phyloP scores from a whole-genome alignment of 2,329 filamentous ascomycete species.

The Lomentospora prolificans region DNA sequence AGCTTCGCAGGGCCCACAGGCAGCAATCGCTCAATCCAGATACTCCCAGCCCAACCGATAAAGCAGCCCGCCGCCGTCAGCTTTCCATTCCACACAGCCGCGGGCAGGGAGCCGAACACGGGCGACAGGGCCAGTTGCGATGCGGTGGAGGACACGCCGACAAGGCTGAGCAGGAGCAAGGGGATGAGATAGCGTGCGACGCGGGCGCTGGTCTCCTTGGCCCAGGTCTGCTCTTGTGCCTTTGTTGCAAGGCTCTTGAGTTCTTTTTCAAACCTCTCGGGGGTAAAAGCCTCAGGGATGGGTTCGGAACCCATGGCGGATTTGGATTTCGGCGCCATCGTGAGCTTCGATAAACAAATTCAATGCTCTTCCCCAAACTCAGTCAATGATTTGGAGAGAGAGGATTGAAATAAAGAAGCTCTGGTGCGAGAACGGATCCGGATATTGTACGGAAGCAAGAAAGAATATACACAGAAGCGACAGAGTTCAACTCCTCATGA shows the following conservation, averaged over 20 bases:
- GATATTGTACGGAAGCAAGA: too few species aligned
- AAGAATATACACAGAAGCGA: not conserved
- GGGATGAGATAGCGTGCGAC: conserved; percentile 26
- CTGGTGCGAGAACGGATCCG: too few species aligned
- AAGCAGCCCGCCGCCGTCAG: conserved; percentile 58
- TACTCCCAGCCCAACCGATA: conserved; percentile 60
- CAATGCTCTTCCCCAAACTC: not conserved
- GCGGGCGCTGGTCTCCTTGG: conserved; percentile 26
- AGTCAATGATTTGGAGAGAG: not conserved
- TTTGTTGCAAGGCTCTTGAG: conserved; percentile 40
- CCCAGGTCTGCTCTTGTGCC: conserved; percentile 24
- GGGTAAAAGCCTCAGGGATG: conserved; percentile 28
- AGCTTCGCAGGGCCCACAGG: conserved; percentile 39
- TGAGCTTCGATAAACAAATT: not conserved
- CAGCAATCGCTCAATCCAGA: conserved; percentile 40
- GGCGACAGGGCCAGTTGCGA: conserved; percentile 73
- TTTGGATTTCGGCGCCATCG: conserved; percentile 9
- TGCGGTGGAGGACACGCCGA: conserved; percentile 56
- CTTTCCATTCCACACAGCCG: conserved; percentile 60
- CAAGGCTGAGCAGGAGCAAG: conserved; percentile 30
- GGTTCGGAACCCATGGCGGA: conserved; percentile 5
- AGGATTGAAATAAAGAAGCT: not conserved
- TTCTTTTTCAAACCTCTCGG: conserved; percentile 44
- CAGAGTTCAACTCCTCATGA: not conserved
- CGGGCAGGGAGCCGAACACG: conserved; percentile 77